Evolutionary conservation across 1,284 basidiomycete species (phyloP), one percentile per base, ranked within the genome.

Genomic region (Melanopsichium pennsylvanicum): DNA sequence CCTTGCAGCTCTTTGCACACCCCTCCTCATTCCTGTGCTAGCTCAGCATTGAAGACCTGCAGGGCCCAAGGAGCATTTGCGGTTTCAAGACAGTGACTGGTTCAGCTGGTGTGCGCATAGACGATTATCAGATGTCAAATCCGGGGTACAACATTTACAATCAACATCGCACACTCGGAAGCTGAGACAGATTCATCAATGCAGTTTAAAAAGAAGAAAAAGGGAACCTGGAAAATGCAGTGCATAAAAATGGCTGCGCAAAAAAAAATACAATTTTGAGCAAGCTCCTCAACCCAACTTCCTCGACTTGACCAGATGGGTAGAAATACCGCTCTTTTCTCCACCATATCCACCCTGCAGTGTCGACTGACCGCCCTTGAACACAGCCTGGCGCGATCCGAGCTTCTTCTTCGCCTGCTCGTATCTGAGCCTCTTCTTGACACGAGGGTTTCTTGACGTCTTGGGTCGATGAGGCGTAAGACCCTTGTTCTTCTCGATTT

Each of bases 381-480:
- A 81, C n/a, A 79, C 73, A 5, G 79, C 73, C 40, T 75, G 71
- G 34, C 70, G 70, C 36, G 66, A 72, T 2, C 64, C 52, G 23
- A 81, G 67, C 62, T 77, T 76, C 74, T 80, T 81, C 52, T 78
- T 72, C 36, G 79, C 79, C 50, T 73, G 54, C 22, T 81, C 79
- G 72, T 74, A 81, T 59, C 71, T 75, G 68, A 70, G 55, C 19
- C 79, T 57, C 59, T 79, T 76, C 76, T 80, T 81, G 49, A 81
- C 76, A 51, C 79, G 73, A 15, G 78, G 76, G 49, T 81, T 81
- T 57, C 79, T 71, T 26, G 73, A 70, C 18, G 55, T 57, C 69
- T 79, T 79, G 31, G 74, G 62, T n/a, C 78, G 68, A 42, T 67
- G 58, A 3, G 73, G 76, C 22, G 75, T 75, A 25, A 81, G 66